Conservation (phyloP, 1,284 basidiomycete genomes). For the Gomphus bonarii region DNA sequence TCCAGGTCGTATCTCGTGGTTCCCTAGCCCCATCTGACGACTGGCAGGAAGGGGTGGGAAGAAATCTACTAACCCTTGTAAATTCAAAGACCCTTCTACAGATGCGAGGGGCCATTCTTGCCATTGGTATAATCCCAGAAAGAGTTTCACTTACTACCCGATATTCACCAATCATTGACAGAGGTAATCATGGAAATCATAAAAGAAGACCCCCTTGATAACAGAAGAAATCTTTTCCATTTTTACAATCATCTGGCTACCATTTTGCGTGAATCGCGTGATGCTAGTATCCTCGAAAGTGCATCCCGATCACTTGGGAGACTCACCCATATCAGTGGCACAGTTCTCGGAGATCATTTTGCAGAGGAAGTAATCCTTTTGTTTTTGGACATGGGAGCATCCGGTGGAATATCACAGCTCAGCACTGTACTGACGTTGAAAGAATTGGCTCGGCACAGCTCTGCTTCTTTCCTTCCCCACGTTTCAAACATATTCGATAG, state of each 20-base stretch:
- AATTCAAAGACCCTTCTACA: neutral
- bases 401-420: neutral
- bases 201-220: conserved; percentile 5
- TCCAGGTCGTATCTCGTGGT: neutral
- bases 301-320: conserved; percentile 3
- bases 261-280: neutral
- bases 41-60: conserved; percentile 6
- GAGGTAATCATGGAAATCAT: conserved; percentile 6
- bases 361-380: conserved; percentile 2
- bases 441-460: conserved; percentile 1
- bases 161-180: neutral
- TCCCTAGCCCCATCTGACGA: neutral
- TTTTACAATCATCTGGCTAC: conserved; percentile 9
- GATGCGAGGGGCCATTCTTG: neutral
- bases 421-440: neutral
- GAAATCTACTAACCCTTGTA: neutral
- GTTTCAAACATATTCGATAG: neutral
- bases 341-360: conserved; percentile 4
- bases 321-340: neutral
- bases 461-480: conserved; percentile 1
- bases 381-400: conserved; percentile 4
- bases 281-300: neutral
- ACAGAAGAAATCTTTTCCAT: conserved; percentile 2
- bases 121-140: neutral
- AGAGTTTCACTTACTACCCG: neutral